A percentile compares a stretch with the other conserved stretches of the same genome.
phyloP scores from a whole-genome alignment of 2,329 filamentous ascomycete genomes.

The Sarocladium strictum region DNA sequence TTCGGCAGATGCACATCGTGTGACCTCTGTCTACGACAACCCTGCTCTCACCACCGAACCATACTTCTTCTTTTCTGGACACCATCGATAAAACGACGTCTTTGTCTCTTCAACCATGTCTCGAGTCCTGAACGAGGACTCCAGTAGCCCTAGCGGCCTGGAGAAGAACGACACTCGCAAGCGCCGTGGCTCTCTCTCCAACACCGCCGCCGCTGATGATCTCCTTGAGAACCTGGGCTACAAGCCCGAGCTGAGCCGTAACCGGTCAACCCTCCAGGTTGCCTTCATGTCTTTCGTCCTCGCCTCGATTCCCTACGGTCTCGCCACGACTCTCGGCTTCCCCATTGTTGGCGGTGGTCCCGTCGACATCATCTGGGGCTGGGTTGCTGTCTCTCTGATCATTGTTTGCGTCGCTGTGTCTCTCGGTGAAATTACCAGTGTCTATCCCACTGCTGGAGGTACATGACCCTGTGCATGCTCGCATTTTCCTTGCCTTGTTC shows the following conservation, averaged over 20 bases:
- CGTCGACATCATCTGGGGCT: slow-evolving; percentile 67
- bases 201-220: slow-evolving; percentile 49
- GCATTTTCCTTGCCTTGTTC: neutral
- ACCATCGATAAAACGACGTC: too few species aligned
- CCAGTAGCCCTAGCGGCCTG: slow-evolving; percentile 13
- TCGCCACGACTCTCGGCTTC: slow-evolving; percentile 64
- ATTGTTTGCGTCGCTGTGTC: slow-evolving; percentile 66
- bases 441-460: slow-evolving; percentile 71
- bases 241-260: slow-evolving; percentile 58
- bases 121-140: slow-evolving; percentile 5
- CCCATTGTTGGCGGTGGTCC: slow-evolving; percentile 62
- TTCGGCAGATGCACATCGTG: neutral
- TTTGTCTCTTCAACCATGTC: neutral
- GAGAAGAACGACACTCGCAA: slow-evolving; percentile 22
- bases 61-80: neutral
- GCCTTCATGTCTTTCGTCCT: slow-evolving; percentile 74
- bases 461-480: slow-evolving; percentile 14
- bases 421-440: slow-evolving; percentile 67
- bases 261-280: slow-evolving; percentile 61
- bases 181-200: slow-evolving; percentile 18
- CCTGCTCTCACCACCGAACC: too few species aligned
- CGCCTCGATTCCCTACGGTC: slow-evolving; percentile 67
- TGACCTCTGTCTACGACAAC: neutral
- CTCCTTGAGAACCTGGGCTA: slow-evolving; percentile 60
- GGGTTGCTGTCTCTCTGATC: slow-evolving; percentile 62